Percentiles rank a stretch among this genome's conserved stretches.
phyloP scores from a whole-genome alignment of 805 yeast species.

The Blastobotrys robertii region DNA sequence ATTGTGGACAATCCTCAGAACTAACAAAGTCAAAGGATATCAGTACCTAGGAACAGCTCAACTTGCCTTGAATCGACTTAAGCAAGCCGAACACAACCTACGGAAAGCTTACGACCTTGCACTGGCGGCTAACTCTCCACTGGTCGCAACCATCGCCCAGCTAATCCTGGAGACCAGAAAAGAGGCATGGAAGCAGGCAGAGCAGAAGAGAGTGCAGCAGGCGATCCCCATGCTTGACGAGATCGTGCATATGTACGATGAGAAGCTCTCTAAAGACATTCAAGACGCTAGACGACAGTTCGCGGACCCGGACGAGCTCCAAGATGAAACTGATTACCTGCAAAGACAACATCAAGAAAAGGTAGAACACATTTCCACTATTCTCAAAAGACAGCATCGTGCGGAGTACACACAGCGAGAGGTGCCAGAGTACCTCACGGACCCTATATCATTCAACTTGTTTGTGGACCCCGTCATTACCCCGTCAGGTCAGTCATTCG shows the following conservation, averaged over 20 bases:
- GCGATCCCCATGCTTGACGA: constrained; percentile 19
- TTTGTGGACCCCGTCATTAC: constrained; percentile 37
- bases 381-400: background rate
- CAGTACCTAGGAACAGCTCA: constrained; percentile 21
- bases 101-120: constrained; percentile 23
- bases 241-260: constrained; percentile 15
- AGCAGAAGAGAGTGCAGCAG: constrained; percentile 15
- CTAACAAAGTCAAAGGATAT: background rate
- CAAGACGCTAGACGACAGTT: constrained; percentile 7
- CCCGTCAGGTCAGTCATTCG: constrained; percentile 36
- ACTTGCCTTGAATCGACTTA: constrained; percentile 20
- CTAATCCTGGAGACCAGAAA: constrained; percentile 19
- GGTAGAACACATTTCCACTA: constrained; percentile 11
- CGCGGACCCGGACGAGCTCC: constrained; percentile 10
- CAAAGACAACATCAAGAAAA: constrained; percentile 14
- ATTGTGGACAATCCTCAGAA: too few relatives aligned
- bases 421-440: constrained; percentile 31
- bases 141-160: constrained; percentile 19
- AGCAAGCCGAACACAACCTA: constrained; percentile 19
- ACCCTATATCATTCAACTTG: constrained; percentile 34
- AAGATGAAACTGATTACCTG: constrained; percentile 16
- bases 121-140: constrained; percentile 19
- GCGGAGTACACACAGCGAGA: constrained; percentile 11
- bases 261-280: constrained; percentile 6
- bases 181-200: constrained; percentile 20